phyloP scores from a whole-genome alignment of 805 yeast species.

The Wickerhamiella dianesei region DNA sequence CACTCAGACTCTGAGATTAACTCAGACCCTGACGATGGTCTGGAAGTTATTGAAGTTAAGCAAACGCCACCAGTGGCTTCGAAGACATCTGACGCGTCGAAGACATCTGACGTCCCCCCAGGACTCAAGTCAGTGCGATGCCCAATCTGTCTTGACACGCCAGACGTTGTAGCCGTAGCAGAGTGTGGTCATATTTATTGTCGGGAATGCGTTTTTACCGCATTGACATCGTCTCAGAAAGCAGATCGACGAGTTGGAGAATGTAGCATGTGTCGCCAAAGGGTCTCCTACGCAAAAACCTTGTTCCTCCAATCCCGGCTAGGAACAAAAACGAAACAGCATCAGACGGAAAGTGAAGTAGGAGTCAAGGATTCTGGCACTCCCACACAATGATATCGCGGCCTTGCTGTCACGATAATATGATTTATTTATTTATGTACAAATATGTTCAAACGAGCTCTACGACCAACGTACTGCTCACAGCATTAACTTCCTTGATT shows the following conservation, averaged over 20 bases:
- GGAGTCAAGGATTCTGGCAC: too few relatives aligned
- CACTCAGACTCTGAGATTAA: neutral
- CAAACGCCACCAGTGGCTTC: neutral
- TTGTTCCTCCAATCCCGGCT: neutral
- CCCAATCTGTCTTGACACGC: conserved; percentile 16
- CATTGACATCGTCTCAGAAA: conserved; percentile 8
- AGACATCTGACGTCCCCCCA: neutral
- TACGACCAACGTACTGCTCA: neutral
- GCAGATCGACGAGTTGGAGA: conserved; percentile 9
- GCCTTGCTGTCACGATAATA: too few relatives aligned
- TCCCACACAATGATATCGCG: too few relatives aligned
- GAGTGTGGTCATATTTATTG: conserved; percentile 17
- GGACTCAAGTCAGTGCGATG: conserved; percentile 4
- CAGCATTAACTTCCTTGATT: conserved; percentile 2
- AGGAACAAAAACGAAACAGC: neutral
- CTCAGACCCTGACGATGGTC: neutral
- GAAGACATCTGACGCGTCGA: neutral
- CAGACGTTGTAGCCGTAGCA: conserved; percentile 16
- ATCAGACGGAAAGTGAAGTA: too few relatives aligned
- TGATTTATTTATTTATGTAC: neutral
- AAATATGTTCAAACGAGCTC: neutral
- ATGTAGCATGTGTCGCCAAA: conserved; percentile 16
- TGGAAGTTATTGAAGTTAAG: neutral
- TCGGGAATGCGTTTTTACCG: conserved; percentile 15
- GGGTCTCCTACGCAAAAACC: conserved; percentile 10